A percentile compares a stretch with the other conserved stretches of the same genome.
phyloP scores from a whole-genome alignment of 345 rosid genomes.

The Gossypium australe region DNA sequence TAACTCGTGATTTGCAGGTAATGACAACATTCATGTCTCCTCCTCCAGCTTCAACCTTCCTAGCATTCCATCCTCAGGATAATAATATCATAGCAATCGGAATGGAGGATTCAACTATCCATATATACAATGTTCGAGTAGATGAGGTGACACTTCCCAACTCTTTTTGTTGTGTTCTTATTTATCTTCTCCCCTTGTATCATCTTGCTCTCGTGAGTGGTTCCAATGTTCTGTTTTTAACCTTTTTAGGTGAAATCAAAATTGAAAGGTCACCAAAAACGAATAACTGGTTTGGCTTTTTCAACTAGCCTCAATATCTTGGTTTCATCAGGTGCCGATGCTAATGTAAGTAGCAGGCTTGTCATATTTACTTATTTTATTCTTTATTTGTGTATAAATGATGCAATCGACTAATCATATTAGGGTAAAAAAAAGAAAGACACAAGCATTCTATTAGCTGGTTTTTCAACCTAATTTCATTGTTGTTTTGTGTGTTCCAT shows the following conservation, averaged over 20 bases:
- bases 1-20: constrained; percentile 18
- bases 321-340: constrained; percentile 48
- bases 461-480: background rate
- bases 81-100: constrained; percentile 39
- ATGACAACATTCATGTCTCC: constrained; percentile 30
- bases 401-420: no score
- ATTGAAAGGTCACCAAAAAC: constrained; percentile 34
- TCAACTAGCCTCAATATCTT: constrained; percentile 27
- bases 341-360: constrained; percentile 29
- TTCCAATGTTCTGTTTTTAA: background rate
- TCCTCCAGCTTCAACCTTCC: constrained; percentile 30
- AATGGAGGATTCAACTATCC: constrained; percentile 34
- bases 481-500: background rate
- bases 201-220: background rate
- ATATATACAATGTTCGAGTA: constrained; percentile 26
- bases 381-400: background rate
- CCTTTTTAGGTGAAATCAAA: constrained; percentile 29
- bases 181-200: background rate
- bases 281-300: constrained; percentile 42
- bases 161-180: background rate
- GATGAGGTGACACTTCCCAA: constrained; percentile 26
- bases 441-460: background rate
- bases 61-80: constrained; percentile 38
- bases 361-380: background rate
- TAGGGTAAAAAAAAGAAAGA: background rate